These are phyloP conservation scores for Apiospora arundinis DNA, from an alignment of 2,329 filamentous ascomycete species.

Conservation along the genomic window DNA sequence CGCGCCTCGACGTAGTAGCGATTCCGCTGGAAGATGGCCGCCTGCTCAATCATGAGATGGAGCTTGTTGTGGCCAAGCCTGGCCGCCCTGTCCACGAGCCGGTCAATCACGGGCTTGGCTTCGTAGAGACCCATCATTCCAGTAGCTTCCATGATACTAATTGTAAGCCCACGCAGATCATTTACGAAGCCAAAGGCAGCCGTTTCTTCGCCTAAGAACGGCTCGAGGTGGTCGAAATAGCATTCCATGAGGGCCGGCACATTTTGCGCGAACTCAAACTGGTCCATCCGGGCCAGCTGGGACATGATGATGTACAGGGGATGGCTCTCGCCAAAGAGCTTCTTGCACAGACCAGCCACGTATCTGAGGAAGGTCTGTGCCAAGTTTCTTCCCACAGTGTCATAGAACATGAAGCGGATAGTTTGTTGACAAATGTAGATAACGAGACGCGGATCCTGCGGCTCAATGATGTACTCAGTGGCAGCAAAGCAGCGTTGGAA, in stretches of 20 bases:
- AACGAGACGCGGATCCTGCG: conserved; percentile 23
- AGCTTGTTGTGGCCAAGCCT: conserved; percentile 16
- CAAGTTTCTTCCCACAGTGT: conserved; percentile 21
- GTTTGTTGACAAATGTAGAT: conserved; percentile 25
- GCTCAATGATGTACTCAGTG: conserved; percentile 18
- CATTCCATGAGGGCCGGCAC: conserved; percentile 23
- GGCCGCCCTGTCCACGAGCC: not conserved
- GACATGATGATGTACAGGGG: conserved; percentile 19
- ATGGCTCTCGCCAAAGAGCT: conserved; percentile 16
- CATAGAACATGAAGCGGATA: conserved; percentile 25
- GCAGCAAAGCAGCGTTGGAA: conserved; percentile 23
- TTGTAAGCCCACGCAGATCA: conserved; percentile 21
- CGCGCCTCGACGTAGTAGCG: conserved; percentile 16
- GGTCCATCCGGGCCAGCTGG: conserved; percentile 17
- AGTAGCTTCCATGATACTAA: conserved; percentile 25
- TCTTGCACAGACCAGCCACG: conserved; percentile 19
- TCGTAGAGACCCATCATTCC: conserved; percentile 25
- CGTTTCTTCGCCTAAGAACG: conserved; percentile 12
- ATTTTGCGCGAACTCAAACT: conserved; percentile 20
- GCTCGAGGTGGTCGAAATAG: conserved; percentile 26
- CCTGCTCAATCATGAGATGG: conserved; percentile 21
- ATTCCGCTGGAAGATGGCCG: conserved; percentile 16
- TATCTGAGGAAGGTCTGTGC: conserved; percentile 23
- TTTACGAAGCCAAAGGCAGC: conserved; percentile 19
- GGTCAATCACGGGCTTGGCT: conserved; percentile 21